Evolutionary conservation across 495 filamentous ascomycete genomes (phyloP), one percentile per base, ranked within the genome.

Genomic region (Coniosporium apollinis): DNA sequence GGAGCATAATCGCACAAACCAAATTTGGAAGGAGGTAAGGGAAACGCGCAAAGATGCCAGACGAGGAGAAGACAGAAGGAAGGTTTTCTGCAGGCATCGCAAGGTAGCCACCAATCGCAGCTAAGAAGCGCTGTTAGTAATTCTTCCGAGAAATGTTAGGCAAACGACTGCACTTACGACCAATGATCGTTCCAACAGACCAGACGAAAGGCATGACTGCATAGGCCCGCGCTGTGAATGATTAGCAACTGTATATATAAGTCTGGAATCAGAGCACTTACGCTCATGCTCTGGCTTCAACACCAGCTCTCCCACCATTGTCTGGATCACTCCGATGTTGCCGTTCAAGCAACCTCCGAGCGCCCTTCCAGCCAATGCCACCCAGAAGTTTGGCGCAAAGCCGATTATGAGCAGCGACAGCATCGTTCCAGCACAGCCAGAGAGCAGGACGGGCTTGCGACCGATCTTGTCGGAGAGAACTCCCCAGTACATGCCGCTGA

Each of bases 161-260:
- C n/a, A 20, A 46, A 22, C 1, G 25, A n/a, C 8, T 6, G 8
- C 4, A 33, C 41, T 44, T 44, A 44, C n/a, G 82, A 4, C 82
- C 82, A 38, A 86, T 68, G 37, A 86, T 86, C 14, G 80, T 85
- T 22, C 81, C 82, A 39, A 91, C 74, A 19, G 70, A 76, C 82
- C 82, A 91, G 20, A 86, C 76, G 52, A 87, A 87, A 9, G 82
- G 82, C 81, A 87, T 77, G 20, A 89, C 67, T 5, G 82, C 75
- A 53, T 79, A 89, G 16, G 80, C 82, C 45, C 70, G 67, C 37
- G 80, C 79, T 83, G 42, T 39, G 38, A 43, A 30, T 36, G 33
- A 40, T 42, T n/a, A 37, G 25, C 17, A 34, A 35, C 14, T 3
- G 16, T 26, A 39, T 3, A 19, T 5, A 38, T 0, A 28, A 10